Conservation (phyloP, 2,329 filamentous ascomycete species). For the Aspergillus thermomutatus region DNA sequence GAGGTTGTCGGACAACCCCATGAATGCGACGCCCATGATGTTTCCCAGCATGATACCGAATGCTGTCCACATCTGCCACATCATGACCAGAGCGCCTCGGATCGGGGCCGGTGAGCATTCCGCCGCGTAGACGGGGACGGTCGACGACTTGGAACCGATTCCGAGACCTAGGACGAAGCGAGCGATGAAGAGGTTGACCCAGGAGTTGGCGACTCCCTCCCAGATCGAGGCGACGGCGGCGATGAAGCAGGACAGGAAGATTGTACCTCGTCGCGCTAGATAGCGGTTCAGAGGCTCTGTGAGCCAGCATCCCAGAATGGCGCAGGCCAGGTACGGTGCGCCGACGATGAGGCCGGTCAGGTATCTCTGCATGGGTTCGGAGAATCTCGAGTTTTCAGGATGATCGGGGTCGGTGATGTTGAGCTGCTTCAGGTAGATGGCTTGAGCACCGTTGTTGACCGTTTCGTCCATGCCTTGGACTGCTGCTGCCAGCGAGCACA, state of each 20-base stretch:
- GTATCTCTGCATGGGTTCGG: conserved; percentile 40
- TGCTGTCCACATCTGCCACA: conserved; percentile 64
- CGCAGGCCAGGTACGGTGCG: conserved; percentile 59
- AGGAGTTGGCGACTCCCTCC: conserved; percentile 65
- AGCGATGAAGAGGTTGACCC: conserved; percentile 67
- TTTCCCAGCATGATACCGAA: conserved; percentile 56
- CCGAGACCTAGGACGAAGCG: conserved; percentile 73
- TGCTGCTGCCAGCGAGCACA: neutral
- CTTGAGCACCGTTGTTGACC: conserved; percentile 66
- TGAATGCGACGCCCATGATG: conserved; percentile 60
- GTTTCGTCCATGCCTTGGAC: conserved; percentile 62
- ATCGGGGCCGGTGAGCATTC: conserved; percentile 68
- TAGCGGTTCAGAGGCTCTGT: conserved; percentile 68
- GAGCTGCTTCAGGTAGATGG: conserved; percentile 62
- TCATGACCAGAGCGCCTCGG: conserved; percentile 76
- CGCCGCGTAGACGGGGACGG: conserved; percentile 73
- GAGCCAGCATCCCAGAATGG: conserved; percentile 68
- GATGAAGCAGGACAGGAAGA: conserved; percentile 72
- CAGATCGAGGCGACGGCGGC: conserved; percentile 53
- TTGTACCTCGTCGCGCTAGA: conserved; percentile 71
- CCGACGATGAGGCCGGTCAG: conserved; percentile 61
- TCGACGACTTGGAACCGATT: conserved; percentile 72
- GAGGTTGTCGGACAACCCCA: conserved; percentile 54
- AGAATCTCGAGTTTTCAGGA: conserved; percentile 41
- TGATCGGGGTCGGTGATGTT: conserved; percentile 47